These are phyloP conservation scores for Helminthosporium solani DNA, from an alignment of 2,329 filamentous ascomycete species.

Conservation along the genomic window DNA sequence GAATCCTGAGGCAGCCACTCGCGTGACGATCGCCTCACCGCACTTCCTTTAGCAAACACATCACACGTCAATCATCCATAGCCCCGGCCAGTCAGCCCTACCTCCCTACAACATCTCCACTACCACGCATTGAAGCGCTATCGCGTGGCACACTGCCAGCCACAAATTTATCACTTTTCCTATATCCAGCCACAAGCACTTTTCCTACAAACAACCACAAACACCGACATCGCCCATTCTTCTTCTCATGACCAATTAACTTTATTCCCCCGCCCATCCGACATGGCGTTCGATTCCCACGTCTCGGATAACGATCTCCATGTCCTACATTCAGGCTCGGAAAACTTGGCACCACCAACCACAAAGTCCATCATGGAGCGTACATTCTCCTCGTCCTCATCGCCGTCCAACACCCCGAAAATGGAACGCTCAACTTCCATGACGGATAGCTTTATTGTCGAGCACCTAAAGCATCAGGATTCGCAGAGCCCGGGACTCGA, in stretches of 20 bases:
- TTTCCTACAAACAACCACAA: slow-evolving; percentile 4
- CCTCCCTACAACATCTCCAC: slow-evolving; percentile 11
- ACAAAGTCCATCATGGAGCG: slow-evolving; percentile 23
- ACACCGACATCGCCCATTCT: slow-evolving; percentile 7
- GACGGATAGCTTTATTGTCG: slow-evolving; percentile 38
- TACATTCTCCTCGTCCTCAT: slow-evolving; percentile 15
- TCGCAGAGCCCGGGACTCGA: slow-evolving; percentile 5
- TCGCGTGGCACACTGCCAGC: slow-evolving; percentile 23
- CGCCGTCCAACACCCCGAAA: slow-evolving; percentile 18
- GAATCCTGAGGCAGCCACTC: slow-evolving; percentile 8
- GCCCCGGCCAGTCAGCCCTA: not conserved
- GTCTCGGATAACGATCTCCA: slow-evolving; percentile 20
- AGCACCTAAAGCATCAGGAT: slow-evolving; percentile 20
- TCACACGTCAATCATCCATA: not conserved
- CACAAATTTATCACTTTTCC: slow-evolving; percentile 7
- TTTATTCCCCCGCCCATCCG: slow-evolving; percentile 8
- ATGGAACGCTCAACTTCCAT: slow-evolving; percentile 36
- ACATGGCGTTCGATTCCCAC: slow-evolving; percentile 20
- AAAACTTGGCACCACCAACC: slow-evolving; percentile 31
- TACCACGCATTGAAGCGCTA: slow-evolving; percentile 8
- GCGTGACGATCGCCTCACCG: slow-evolving; percentile 23
- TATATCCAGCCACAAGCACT: no score
- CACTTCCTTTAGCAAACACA: not conserved
- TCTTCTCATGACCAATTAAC: slow-evolving; percentile 17
- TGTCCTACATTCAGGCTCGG: slow-evolving; percentile 24